These are phyloP conservation scores for Emergomyces africanus DNA, from an alignment of 2,329 filamentous ascomycete species.

Conservation along the genomic window DNA sequence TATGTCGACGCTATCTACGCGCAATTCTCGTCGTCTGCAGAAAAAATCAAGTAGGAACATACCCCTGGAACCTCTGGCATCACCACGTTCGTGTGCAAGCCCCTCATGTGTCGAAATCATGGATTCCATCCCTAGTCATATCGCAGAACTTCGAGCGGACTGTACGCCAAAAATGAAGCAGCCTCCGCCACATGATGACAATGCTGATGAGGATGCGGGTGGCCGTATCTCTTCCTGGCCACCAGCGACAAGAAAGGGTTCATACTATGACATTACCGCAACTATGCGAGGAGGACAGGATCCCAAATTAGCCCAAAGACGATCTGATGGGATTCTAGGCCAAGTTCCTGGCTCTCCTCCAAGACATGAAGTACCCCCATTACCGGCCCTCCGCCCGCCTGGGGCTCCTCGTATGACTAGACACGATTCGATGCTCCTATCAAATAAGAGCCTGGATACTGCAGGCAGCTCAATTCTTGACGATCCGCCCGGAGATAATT, in stretches of 20 bases:
- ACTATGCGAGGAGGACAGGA: not conserved
- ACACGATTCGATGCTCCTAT: not conserved
- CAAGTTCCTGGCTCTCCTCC: conserved; percentile 2
- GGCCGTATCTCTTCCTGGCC: not conserved
- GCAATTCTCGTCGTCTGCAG: conserved; percentile 1
- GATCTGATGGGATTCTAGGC: not conserved
- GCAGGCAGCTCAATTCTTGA: conserved; percentile 4
- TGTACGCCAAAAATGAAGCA: not conserved
- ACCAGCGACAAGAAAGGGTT: not conserved
- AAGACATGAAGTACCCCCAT: not conserved
- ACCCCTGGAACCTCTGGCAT: not conserved
- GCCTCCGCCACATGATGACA: not conserved
- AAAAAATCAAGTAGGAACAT: not conserved
- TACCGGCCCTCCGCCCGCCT: not conserved
- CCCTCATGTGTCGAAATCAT: not conserved
- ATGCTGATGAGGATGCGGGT: not conserved
- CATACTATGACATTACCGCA: not conserved
- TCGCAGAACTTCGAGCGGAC: not conserved
- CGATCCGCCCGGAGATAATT: not conserved
- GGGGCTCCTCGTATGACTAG: not conserved
- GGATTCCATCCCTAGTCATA: not conserved
- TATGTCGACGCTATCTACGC: not conserved
- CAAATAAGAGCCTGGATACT: conserved; percentile 4
- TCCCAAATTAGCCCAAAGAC: not conserved
- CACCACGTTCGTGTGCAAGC: not conserved